These are phyloP conservation scores for Creolimax fragrantissima DNA, from an alignment of 78 protist species.

Conservation along the genomic window DNA sequence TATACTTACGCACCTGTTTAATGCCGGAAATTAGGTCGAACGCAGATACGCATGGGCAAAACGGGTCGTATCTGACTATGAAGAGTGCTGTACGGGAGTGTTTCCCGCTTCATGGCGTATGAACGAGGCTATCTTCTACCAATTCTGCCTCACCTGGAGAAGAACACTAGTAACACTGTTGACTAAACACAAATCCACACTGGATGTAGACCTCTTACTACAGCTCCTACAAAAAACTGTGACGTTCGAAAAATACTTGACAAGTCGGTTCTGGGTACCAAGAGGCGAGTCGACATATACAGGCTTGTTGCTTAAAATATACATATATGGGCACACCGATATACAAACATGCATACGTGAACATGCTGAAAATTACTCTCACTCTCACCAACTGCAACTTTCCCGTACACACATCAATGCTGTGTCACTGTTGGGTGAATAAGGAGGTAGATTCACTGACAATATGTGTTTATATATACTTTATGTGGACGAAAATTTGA, in stretches of 20 bases:
- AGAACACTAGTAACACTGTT: neutral
- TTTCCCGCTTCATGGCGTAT: slow-evolving; percentile 1
- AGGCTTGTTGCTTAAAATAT: too few relatives aligned
- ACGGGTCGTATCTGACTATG: neutral
- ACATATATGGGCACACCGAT: too few relatives aligned
- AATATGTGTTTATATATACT: too few relatives aligned
- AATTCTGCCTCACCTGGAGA: neutral
- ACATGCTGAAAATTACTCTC: too few relatives aligned
- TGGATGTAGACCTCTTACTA: neutral
- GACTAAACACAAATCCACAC: neutral
- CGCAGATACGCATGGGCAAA: neutral
- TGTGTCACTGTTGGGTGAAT: too few relatives aligned
- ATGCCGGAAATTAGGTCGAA: neutral
- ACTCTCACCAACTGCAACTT: too few relatives aligned
- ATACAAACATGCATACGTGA: too few relatives aligned
- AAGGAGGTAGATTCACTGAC: too few relatives aligned
- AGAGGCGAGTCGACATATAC: too few relatives aligned
- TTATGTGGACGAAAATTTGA: too few relatives aligned
- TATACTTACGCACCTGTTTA: too few relatives aligned
- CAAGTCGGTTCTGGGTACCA: neutral
- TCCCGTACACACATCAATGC: too few relatives aligned
- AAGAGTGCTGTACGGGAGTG: neutral
- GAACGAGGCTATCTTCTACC: neutral
- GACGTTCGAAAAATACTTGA: neutral
- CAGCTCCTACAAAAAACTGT: neutral